Percentiles rank a stretch among this genome's conserved stretches.
These are phyloP conservation scores for Ricinus communis DNA, from an alignment of 345 rosid species.

Conservation along the genomic window DNA sequence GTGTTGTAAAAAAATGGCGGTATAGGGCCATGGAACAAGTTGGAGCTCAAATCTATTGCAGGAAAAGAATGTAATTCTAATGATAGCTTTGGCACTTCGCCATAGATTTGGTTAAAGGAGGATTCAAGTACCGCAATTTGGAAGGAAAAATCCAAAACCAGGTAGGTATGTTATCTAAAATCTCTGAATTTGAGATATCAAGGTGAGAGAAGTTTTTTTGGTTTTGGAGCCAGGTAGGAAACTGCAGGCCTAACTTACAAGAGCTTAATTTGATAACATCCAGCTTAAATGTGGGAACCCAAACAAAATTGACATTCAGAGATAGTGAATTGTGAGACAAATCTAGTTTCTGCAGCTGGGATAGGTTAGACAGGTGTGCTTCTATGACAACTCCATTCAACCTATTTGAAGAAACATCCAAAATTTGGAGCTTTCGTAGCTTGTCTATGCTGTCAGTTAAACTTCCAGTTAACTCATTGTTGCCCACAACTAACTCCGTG, in stretches of 20 bases:
- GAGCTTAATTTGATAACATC: neutral
- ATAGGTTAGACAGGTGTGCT: constrained; percentile 2
- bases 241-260: constrained; percentile 5
- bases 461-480: neutral
- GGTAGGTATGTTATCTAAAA: neutral
- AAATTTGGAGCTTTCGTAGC: neutral
- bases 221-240: constrained; percentile 14
- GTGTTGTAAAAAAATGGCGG: neutral
- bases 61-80: neutral
- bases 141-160: neutral
- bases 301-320: neutral
- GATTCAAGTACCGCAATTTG: neutral
- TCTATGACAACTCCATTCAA: constrained; percentile 2
- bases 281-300: constrained; percentile 7
- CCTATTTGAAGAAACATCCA: neutral
- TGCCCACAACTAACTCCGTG: neutral
- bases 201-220: neutral
- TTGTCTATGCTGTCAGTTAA: neutral
- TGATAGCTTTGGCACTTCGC: neutral
- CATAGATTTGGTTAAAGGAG: neutral
- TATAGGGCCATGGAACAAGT: neutral
- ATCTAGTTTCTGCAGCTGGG: neutral
- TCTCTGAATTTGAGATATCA: constrained; percentile 1
- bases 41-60: neutral
- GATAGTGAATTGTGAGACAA: neutral